phyloP scores from a whole-genome alignment of 1,284 basidiomycete genomes.

The Exobasidium rhododendri region DNA sequence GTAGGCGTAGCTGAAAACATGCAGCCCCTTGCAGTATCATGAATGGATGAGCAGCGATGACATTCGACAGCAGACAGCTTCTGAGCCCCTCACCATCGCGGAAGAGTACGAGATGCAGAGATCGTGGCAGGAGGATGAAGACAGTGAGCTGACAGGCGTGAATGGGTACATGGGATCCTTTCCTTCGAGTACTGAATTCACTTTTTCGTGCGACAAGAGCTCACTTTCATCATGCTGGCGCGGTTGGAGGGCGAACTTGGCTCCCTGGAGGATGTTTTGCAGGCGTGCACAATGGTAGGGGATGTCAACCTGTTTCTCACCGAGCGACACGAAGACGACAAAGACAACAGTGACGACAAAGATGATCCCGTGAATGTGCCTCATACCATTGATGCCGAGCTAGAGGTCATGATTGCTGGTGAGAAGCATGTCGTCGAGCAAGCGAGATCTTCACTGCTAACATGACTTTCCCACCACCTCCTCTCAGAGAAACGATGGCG shows the following conservation, averaged over 20 bases:
- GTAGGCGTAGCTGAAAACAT: not conserved
- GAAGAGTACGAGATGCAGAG: slow-evolving; percentile 89
- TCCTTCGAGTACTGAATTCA: not conserved
- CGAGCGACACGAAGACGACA: slow-evolving; percentile 23
- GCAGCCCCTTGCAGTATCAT: slow-evolving; percentile 62
- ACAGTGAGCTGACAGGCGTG: too few species aligned
- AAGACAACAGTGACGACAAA: slow-evolving; percentile 28
- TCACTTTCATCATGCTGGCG: slow-evolving; percentile 83
- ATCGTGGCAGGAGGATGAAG: slow-evolving; percentile 81
- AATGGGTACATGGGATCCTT: not conserved
- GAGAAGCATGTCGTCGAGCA: slow-evolving; percentile 2
- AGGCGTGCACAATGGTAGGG: slow-evolving; percentile 71
- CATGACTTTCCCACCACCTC: slow-evolving; percentile 10
- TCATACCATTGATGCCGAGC: slow-evolving; percentile 63
- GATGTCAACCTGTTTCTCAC: slow-evolving; percentile 85
- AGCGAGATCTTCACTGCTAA: not conserved
- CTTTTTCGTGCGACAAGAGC: too few species aligned
- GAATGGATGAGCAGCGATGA: slow-evolving; percentile 82
- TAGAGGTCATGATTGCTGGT: slow-evolving; percentile 81
- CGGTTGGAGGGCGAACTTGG: not conserved
- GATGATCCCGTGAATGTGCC: slow-evolving; percentile 51
- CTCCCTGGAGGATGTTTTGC: slow-evolving; percentile 25
- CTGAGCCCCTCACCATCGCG: slow-evolving; percentile 74
- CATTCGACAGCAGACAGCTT: slow-evolving; percentile 76
- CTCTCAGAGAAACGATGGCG: slow-evolving; percentile 61